Conservation (phyloP, 306 rosid species). For the Herpetospermum pedunculosum region DNA sequence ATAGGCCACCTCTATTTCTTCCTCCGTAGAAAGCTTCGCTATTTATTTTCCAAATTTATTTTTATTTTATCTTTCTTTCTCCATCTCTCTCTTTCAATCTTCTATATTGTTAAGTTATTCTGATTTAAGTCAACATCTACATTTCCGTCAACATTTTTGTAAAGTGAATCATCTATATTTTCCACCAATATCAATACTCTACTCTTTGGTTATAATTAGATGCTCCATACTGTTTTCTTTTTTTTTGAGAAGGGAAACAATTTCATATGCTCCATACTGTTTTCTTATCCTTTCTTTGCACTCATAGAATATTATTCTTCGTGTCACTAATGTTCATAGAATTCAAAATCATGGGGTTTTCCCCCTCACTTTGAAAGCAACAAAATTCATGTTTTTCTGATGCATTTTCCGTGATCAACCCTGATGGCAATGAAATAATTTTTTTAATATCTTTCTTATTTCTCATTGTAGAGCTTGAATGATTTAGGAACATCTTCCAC, state of each 20-base stretch:
- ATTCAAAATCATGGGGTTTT: neutral
- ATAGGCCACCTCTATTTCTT: too few relatives aligned
- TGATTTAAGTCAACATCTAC: neutral
- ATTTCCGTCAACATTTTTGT: neutral
- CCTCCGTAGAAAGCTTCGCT: too few relatives aligned
- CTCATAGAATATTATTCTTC: neutral
- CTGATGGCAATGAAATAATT: neutral
- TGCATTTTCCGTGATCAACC: constrained; percentile 17
- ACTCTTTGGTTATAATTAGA: neutral
- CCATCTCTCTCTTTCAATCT: too few relatives aligned
- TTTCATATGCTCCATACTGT: neutral
- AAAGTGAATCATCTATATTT: neutral
- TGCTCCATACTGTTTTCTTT: neutral
- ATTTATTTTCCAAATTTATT: too few relatives aligned
- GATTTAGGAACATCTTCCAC: constrained; percentile 18
- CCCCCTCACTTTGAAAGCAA: neutral
- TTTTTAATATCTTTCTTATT: neutral
- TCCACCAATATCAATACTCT: neutral
- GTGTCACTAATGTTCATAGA: neutral
- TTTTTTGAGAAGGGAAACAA: too few relatives aligned
- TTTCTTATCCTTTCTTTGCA: neutral
- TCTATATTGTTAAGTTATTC: too few relatives aligned
- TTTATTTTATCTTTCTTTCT: too few relatives aligned
- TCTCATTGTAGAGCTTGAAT: constrained; percentile 21
- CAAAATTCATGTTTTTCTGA: neutral